Percentiles rank a stretch among this genome's conserved stretches.
These are phyloP conservation scores for Trichoderma sp. DNA, from an alignment of 2,329 filamentous ascomycete genomes.

Conservation along the genomic window DNA sequence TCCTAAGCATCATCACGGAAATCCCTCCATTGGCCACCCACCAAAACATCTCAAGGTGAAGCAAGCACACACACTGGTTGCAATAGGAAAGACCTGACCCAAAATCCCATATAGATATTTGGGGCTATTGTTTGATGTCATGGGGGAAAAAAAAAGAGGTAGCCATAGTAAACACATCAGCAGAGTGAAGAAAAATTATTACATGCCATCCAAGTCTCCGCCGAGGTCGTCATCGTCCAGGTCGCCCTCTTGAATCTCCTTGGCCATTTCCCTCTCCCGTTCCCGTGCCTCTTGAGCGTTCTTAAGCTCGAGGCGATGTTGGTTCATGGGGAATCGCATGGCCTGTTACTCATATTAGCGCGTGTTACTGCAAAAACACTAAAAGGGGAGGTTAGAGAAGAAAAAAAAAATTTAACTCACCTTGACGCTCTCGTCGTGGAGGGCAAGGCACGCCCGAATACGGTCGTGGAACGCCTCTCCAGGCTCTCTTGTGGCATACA, in stretches of 20 bases:
- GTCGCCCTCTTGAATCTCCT: slow-evolving; percentile 98
- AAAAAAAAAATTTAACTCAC: slow-evolving; percentile 46
- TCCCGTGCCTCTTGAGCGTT: slow-evolving; percentile 98
- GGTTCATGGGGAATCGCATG: slow-evolving; percentile 99
- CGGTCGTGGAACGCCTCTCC: slow-evolving; percentile 97
- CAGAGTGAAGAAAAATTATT: slow-evolving; percentile 35
- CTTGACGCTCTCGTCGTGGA: slow-evolving; percentile 98
- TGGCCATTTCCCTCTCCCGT: slow-evolving; percentile 91
- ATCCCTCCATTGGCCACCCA: not conserved
- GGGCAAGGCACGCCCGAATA: slow-evolving; percentile 82
- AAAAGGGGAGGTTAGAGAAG: not conserved
- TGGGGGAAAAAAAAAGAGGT: not conserved
- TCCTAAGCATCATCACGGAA: not conserved
- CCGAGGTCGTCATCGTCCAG: slow-evolving; percentile 94
- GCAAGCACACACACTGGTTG: not conserved
- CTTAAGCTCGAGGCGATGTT: slow-evolving; percentile 94
- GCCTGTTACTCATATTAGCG: slow-evolving; percentile 52
- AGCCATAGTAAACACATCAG: slow-evolving; percentile 22
- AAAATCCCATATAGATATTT: not conserved
- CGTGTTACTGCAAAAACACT: not conserved
- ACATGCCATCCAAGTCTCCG: slow-evolving; percentile 95
- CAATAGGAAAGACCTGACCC: not conserved
- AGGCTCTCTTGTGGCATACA: slow-evolving; percentile 93
- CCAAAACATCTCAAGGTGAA: not conserved
- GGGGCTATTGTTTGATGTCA: slow-evolving; percentile 12